Conservation (phyloP, 2,329 filamentous ascomycete species). For the Annulohypoxylon truncatum region DNA sequence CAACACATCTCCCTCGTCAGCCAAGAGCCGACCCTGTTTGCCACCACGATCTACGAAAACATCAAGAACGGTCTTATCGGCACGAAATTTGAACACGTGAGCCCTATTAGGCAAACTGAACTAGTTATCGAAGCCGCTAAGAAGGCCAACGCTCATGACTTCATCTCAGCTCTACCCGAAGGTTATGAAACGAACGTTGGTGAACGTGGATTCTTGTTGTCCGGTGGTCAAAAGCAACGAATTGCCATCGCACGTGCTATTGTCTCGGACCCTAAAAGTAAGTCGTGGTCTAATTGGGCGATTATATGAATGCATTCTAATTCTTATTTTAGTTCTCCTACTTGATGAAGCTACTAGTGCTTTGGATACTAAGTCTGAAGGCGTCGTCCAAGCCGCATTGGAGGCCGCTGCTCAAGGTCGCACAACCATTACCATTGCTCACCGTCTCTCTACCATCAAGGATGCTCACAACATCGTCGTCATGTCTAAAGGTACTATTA, state of each 20-base stretch:
- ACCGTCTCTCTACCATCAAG: conserved; percentile 93
- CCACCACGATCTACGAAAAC: conserved; percentile 88
- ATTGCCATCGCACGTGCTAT: conserved; percentile 94
- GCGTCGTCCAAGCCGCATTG: conserved; percentile 91
- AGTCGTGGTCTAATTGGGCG: conserved; percentile 39
- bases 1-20: conserved; percentile 93
- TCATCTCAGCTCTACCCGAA: conserved; percentile 83
- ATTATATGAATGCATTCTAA: conserved; percentile 28
- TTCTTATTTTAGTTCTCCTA: conserved; percentile 69
- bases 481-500: conserved; percentile 84
- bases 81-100: conserved; percentile 76
- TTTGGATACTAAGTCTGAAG: conserved; percentile 93
- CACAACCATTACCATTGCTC: conserved; percentile 96
- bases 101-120: conserved; percentile 74
- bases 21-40: conserved; percentile 92
- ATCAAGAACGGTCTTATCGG: conserved; percentile 93
- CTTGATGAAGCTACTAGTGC: conserved; percentile 96
- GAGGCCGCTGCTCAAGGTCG: conserved; percentile 86
- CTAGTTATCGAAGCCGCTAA: conserved; percentile 84
- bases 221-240: conserved; percentile 95
- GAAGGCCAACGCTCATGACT: conserved; percentile 95
- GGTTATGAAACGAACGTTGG: conserved; percentile 96
- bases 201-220: conserved; percentile 90
- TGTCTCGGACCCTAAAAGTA: conserved; percentile 86
- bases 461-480: conserved; percentile 97